These are phyloP conservation scores for Eucalyptus paniculata DNA, from an alignment of 345 rosid species.

Conservation along the genomic window DNA sequence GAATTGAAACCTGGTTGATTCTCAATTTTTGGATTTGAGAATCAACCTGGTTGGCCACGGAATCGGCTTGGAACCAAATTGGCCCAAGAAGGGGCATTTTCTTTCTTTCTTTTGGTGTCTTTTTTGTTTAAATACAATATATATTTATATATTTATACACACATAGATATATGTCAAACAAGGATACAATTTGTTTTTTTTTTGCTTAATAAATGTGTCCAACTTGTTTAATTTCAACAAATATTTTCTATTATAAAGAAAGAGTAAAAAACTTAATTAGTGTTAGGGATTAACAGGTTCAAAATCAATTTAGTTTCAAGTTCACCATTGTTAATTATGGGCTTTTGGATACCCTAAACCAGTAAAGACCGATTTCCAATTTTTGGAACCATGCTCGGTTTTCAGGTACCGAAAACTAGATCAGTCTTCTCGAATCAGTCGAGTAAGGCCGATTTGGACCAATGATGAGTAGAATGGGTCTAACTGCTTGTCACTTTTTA, in stretches of 20 bases:
- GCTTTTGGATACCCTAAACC: fast-evolving
- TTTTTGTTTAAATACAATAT: neutral
- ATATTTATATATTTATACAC: no score
- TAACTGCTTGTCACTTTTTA: neutral
- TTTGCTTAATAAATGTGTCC: neutral
- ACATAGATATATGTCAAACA: no score
- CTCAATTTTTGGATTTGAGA: neutral
- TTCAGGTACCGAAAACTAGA: fast-evolving
- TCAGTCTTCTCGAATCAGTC: fast-evolving
- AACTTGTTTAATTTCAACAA: neutral
- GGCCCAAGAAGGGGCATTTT: neutral
- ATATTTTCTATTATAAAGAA: neutral
- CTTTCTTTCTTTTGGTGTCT: neutral
- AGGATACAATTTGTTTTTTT: no score
- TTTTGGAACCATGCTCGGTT: neutral
- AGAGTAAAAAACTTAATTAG: neutral
- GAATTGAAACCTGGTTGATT: neutral
- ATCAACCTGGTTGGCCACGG: neutral
- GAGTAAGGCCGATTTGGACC: neutral
- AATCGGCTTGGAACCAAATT: neutral
- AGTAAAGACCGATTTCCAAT: neutral
- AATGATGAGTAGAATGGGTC: neutral
- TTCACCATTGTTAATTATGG: neutral
- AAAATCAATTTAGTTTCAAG: neutral
- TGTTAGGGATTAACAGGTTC: neutral